Base-by-base conservation (phyloP, 2,329 filamentous ascomycete species). In the Mycogone perniciosa region DNA sequence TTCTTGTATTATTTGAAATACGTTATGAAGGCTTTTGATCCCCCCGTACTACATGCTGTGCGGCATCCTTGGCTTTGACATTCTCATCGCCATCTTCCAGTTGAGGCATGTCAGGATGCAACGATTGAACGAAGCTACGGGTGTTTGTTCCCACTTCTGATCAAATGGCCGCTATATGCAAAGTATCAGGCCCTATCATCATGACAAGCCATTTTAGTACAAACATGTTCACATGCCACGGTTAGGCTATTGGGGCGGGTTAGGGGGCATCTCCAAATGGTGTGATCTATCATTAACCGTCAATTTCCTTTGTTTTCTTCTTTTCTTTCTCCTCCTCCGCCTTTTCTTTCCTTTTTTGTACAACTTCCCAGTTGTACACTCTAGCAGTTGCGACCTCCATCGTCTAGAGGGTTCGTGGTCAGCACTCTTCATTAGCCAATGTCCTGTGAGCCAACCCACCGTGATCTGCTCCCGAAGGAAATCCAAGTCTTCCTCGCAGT, bases 321-420 rank as follows among this genome's bases (percentile, higher is more conserved):
- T 67, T 64, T 40, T 65, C 67, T 52, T 71, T 69, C 46, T 74
- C 82, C 56, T 82, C 80, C 37, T 86, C 84, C 4, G 72, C 76
- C 68, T 90, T 93, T 54, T 96, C 90, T 75, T 96, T 96, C 60
- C 93, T 79, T 71, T 95, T 89, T 75, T 96, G 88, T 40, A 92
- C 89, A 4, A 99, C 90, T 64, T 99, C 93, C 92, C 93, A 97
- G 70, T 99, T 99, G 71, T 99, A 97, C n/a, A 99, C 91, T 57
- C 93, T 80, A 26, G 93, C 93, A 38, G 92, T 90, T 4, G 93
- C 93, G 33, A 99, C 93, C 70, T 99, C 93, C 76, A 99, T 85
- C 0, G 91, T 96, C 89, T 95, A 13, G n/a, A 37, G 40, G 29
- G 40, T 6, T 20, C 31, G 29, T 11, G 27, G 41, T 55, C 31